Percentiles rank a stretch among this genome's conserved stretches.
phyloP scores from a whole-genome alignment of 768 basidiomycete species.

The Pleurotus citrinopileatus region DNA sequence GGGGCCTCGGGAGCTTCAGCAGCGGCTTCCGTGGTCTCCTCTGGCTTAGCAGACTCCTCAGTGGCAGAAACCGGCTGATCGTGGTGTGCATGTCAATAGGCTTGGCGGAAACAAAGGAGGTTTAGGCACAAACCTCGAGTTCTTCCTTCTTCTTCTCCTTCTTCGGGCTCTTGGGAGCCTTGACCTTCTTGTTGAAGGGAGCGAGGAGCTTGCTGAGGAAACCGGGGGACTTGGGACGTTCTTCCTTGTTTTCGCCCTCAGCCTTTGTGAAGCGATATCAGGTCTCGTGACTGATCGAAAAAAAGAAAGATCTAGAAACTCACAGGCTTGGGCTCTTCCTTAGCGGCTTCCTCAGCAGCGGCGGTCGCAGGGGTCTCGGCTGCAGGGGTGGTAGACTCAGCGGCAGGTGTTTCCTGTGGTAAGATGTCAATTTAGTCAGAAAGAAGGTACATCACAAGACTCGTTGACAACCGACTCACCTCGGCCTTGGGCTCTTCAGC shows the following conservation, averaged over 20 bases:
- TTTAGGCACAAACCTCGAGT: slow-evolving; percentile 40
- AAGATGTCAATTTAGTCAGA: slow-evolving; percentile 8
- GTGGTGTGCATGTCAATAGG: background rate
- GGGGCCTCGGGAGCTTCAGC: slow-evolving; percentile 35
- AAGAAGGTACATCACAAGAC: background rate
- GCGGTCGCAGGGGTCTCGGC: slow-evolving; percentile 31
- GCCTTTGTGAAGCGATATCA: slow-evolving; percentile 28
- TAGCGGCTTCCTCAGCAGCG: slow-evolving; percentile 32
- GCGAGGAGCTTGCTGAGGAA: slow-evolving; percentile 77
- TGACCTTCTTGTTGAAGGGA: slow-evolving; percentile 72
- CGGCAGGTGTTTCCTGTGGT: slow-evolving; percentile 32
- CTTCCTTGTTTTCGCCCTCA: slow-evolving; percentile 66
- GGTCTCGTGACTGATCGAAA: slow-evolving; percentile 9
- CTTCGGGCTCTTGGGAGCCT: slow-evolving; percentile 74
- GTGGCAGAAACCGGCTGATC: slow-evolving; percentile 34
- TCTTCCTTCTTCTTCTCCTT: slow-evolving; percentile 83
- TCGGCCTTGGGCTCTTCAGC: slow-evolving; percentile 32
- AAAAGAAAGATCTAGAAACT: slow-evolving; percentile 6
- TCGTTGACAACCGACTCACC: slow-evolving; percentile 22
- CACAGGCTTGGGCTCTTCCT: slow-evolving; percentile 43
- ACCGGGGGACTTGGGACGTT: slow-evolving; percentile 77
- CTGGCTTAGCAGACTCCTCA: slow-evolving; percentile 33
- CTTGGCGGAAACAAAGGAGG: background rate
- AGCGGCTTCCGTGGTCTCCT: slow-evolving; percentile 34
- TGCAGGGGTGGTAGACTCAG: slow-evolving; percentile 24